These are phyloP conservation scores for Casuarina glauca DNA, from an alignment of 306 rosid genomes.

Conservation along the genomic window DNA sequence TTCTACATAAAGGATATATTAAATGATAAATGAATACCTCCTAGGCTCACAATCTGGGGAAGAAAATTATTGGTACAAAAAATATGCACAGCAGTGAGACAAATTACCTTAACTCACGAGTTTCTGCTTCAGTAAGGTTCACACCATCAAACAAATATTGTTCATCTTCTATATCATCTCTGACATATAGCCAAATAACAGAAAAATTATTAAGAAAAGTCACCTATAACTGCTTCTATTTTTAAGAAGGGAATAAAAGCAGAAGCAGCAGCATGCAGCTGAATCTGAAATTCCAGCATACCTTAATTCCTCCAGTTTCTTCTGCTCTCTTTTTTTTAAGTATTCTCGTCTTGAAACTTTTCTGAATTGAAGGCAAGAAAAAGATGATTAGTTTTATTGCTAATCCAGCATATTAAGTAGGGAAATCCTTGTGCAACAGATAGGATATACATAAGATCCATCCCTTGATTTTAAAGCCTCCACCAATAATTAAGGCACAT, in stretches of 20 bases:
- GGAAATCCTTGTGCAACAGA: neutral
- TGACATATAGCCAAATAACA: slow-evolving; percentile 32
- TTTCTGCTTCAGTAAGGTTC: slow-evolving; percentile 72
- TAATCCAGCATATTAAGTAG: slow-evolving; percentile 18
- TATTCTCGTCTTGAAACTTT: slow-evolving; percentile 86
- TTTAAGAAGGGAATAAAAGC: slow-evolving; percentile 5
- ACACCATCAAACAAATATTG: slow-evolving; percentile 80
- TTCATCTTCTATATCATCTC: slow-evolving; percentile 92
- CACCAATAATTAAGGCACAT: neutral
- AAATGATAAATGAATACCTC: neutral
- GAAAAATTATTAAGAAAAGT: slow-evolving; percentile 12
- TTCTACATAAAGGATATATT: neutral
- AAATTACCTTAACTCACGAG: slow-evolving; percentile 59
- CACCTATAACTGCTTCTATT: neutral
- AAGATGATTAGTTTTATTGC: slow-evolving; percentile 19
- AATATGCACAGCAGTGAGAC: neutral
- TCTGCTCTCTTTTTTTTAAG: slow-evolving; percentile 86
- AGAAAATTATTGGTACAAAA: slow-evolving; percentile 3
- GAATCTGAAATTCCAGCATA: slow-evolving; percentile 27
- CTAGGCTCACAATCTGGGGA: neutral
- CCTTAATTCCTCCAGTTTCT: slow-evolving; percentile 90
- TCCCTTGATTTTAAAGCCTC: neutral
- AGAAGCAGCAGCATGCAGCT: slow-evolving; percentile 18
- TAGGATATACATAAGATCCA: neutral
- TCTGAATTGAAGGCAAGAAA: slow-evolving; percentile 46